These are phyloP conservation scores for Litchi chinensis DNA, from an alignment of 345 rosid genomes.

Conservation along the genomic window DNA sequence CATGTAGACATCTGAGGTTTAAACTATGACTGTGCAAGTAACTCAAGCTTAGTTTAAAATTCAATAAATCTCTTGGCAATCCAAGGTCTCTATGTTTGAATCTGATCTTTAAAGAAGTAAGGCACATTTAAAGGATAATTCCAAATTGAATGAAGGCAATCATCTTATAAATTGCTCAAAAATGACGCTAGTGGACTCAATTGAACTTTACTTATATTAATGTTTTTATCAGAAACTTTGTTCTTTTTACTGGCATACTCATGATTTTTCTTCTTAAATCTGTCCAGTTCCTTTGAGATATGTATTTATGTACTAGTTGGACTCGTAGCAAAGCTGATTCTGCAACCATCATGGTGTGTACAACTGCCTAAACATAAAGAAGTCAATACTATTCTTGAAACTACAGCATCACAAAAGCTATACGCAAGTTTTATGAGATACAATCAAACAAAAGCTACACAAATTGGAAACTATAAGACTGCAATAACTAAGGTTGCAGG, in stretches of 20 bases:
- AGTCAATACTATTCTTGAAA: not conserved
- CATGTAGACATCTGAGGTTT: not conserved
- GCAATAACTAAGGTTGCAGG: slow-evolving; percentile 14
- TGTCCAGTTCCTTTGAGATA: not conserved
- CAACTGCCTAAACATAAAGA: not conserved
- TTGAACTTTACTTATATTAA: not conserved
- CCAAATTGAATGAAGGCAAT: not conserved
- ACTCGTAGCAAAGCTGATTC: not conserved
- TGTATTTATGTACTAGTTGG: not conserved
- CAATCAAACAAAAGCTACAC: not conserved
- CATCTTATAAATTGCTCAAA: not conserved
- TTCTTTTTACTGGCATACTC: not conserved
- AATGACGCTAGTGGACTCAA: not conserved
- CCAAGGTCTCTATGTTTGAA: not conserved
- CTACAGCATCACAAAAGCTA: not conserved
- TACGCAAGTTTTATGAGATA: not conserved
- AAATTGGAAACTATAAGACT: not conserved
- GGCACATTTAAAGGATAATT: not conserved
- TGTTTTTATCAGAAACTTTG: not conserved
- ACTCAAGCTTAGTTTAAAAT: not conserved
- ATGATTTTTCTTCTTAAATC: not conserved
- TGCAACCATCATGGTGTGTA: not conserved
- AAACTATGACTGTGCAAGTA: not conserved
- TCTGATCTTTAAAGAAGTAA: not conserved
- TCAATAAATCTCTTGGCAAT: not conserved